Evolutionary conservation across 2,329 filamentous ascomycete genomes (phyloP).

Genomic region (Colletotrichum sp.): DNA sequence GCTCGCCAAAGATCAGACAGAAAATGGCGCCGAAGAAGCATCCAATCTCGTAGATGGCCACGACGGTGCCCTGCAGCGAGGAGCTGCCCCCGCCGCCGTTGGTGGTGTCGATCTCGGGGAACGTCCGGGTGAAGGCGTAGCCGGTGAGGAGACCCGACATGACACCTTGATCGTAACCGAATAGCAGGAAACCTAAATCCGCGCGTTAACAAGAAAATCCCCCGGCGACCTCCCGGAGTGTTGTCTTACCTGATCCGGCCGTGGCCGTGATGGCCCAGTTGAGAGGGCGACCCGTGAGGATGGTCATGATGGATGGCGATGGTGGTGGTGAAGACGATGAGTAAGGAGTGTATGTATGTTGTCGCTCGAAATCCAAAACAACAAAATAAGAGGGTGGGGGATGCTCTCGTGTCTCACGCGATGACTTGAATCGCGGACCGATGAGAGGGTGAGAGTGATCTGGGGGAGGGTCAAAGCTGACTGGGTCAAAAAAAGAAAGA

Average conservation of each 20-base stretch:
- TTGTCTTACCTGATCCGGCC: slow-evolving; percentile 28
- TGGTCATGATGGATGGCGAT: slow-evolving; percentile 5
- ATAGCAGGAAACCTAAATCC: slow-evolving; percentile 35
- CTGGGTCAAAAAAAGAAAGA: background rate
- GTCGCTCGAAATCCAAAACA: background rate
- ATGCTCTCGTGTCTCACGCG: background rate
- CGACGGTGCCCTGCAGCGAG: slow-evolving; percentile 48
- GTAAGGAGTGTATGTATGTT: background rate
- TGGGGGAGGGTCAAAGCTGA: background rate
- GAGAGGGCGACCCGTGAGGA: slow-evolving; percentile 37
- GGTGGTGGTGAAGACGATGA: background rate
- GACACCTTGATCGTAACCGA: slow-evolving; percentile 23
- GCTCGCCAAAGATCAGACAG: slow-evolving; percentile 44
- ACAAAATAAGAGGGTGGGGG: background rate
- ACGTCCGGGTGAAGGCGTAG: slow-evolving; percentile 33
- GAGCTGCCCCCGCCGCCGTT: slow-evolving; percentile 37
- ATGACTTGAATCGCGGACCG: background rate
- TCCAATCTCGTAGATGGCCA: slow-evolving; percentile 53
- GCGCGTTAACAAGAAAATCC: background rate
- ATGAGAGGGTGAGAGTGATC: background rate
- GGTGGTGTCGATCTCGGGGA: slow-evolving; percentile 41
- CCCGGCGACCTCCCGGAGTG: background rate
- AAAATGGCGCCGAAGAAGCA: slow-evolving; percentile 52
- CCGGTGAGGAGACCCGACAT: slow-evolving; percentile 38
- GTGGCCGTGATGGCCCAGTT: slow-evolving; percentile 42